These are phyloP conservation scores for Oidiodendron maius DNA, from an alignment of 495 filamentous ascomycete species.

Conservation along the genomic window DNA sequence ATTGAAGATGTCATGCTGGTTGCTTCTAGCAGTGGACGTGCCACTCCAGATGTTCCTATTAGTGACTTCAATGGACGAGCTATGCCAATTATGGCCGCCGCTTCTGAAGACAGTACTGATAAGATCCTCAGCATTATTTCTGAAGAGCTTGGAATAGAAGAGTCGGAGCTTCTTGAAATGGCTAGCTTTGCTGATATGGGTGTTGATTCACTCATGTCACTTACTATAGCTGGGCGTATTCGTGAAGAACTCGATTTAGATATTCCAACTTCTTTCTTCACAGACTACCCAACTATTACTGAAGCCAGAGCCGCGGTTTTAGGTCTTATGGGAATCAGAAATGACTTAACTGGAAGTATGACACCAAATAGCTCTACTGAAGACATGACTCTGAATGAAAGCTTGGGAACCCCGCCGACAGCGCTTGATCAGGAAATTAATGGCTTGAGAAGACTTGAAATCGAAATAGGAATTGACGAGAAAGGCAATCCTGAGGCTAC, in stretches of 20 bases:
- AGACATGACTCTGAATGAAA: slow-evolving; percentile 26
- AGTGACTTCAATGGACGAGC: slow-evolving; percentile 31
- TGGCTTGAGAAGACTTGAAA: too few species aligned
- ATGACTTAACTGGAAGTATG: too few species aligned
- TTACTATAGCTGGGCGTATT: slow-evolving; percentile 46
- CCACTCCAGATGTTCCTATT: too few species aligned
- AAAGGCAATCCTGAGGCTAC: too few species aligned
- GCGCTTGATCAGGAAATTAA: not conserved
- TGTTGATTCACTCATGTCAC: slow-evolving; percentile 55
- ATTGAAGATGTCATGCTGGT: too few species aligned
- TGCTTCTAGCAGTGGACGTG: too few species aligned
- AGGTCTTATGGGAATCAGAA: too few species aligned
- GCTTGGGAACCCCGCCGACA: not conserved
- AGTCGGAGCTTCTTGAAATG: slow-evolving; percentile 52
- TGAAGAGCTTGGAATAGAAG: slow-evolving; percentile 56
- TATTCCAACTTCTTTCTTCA: not conserved
- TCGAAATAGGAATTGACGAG: too few species aligned
- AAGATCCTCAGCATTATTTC: slow-evolving; percentile 59
- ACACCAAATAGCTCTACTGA: too few species aligned
- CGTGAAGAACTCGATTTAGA: slow-evolving; percentile 52
- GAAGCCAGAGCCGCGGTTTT: too few species aligned
- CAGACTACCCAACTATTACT: not conserved
- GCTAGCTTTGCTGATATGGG: slow-evolving; percentile 50
- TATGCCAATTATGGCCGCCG: slow-evolving; percentile 42
- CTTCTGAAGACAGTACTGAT: too few species aligned